A percentile compares a stretch with the other conserved stretches of the same genome.
These are phyloP conservation scores for Mycocentrospora acerina DNA, from an alignment of 2,329 filamentous ascomycete species.

Conservation along the genomic window DNA sequence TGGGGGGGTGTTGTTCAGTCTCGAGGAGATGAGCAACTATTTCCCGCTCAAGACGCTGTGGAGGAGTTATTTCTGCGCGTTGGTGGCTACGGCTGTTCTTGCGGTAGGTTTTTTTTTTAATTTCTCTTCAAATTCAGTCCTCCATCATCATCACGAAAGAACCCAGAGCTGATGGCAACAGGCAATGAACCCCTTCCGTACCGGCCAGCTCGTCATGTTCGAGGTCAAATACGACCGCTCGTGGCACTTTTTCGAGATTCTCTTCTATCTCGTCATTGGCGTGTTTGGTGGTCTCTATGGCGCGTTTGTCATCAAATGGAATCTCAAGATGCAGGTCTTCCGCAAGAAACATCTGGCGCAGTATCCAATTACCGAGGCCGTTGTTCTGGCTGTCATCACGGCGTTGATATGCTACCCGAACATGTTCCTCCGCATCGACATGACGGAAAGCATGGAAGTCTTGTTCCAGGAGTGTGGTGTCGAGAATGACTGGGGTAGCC, in stretches of 20 bases:
- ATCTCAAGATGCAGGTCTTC: conserved; percentile 85
- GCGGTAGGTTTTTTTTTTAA: conserved; percentile 53
- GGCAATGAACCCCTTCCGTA: conserved; percentile 97
- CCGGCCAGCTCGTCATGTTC: conserved; percentile 98
- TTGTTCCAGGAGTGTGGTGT: conserved; percentile 92
- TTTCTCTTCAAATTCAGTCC: not conserved
- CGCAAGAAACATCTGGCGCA: conserved; percentile 86
- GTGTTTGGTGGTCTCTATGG: conserved; percentile 94
- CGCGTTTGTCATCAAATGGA: conserved; percentile 97
- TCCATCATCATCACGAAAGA: not conserved
- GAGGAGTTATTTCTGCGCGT: conserved; percentile 96
- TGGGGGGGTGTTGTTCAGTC: conserved; percentile 90
- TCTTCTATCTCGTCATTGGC: conserved; percentile 90
- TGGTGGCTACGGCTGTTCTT: conserved; percentile 90
- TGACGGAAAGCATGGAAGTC: conserved; percentile 99
- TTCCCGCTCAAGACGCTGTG: conserved; percentile 97
- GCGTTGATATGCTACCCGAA: conserved; percentile 97
- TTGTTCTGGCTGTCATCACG: conserved; percentile 77
- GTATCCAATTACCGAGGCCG: conserved; percentile 85
- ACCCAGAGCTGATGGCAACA: conserved; percentile 21
- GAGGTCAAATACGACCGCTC: conserved; percentile 92
- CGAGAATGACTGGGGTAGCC: conserved; percentile 80
- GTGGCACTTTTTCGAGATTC: conserved; percentile 96
- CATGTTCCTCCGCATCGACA: conserved; percentile 91
- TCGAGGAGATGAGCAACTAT: conserved; percentile 96